Base-by-base conservation (phyloP, 306 rosid genomes). In the Ochetophila trinervis region DNA sequence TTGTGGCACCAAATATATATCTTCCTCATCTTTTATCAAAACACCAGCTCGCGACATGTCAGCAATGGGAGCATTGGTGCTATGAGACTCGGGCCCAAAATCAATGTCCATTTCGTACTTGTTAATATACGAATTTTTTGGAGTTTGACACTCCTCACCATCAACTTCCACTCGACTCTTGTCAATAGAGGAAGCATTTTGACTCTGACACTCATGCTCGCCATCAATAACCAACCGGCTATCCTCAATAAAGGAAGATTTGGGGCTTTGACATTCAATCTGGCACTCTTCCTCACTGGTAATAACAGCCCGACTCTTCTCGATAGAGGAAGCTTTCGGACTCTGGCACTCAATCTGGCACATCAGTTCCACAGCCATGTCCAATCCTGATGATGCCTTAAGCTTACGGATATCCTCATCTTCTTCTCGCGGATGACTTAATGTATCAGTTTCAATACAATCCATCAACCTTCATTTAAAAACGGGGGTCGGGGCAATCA, bases 401-500 rank as follows among this genome's bases (percentile, higher is more conserved):
- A 60, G 60, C 67, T 76, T 40, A 40, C 45, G 68, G 47, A 47
- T 50, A 52, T 53, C 54, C 22, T 45, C 63, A 58, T 55, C 57
- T 44, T 64, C 54, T 63, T 70, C 71, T 53, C 11, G 60, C 24
- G 63, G 66, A 23, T 64, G 67, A 66, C 48, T 51, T 65, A 54
- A 53, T 45, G 63, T 35, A 61, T 76, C 73, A 70, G 58, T 69
- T 53, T 72, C 78, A 8, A 55, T 10, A 53, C 67, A 67, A 42
- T 67, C 79, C 80, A 80, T 76, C 15, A 57, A 70, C 77, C 75
- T 72, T 64, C 63, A 73, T 67, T 44, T 50, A 24, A 63, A 60
- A 67, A 27, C 69, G 51, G 35, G 54, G 47, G n/a, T n/a, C n/a
- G 32, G 56, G 21, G 30, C 22, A 5, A 53, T 48, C 57, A 22